A percentile compares a stretch with the other conserved stretches of the same genome.
These are phyloP conservation scores for Wickerhamiella bombiphila DNA, from an alignment of 805 yeast species.

Conservation along the genomic window DNA sequence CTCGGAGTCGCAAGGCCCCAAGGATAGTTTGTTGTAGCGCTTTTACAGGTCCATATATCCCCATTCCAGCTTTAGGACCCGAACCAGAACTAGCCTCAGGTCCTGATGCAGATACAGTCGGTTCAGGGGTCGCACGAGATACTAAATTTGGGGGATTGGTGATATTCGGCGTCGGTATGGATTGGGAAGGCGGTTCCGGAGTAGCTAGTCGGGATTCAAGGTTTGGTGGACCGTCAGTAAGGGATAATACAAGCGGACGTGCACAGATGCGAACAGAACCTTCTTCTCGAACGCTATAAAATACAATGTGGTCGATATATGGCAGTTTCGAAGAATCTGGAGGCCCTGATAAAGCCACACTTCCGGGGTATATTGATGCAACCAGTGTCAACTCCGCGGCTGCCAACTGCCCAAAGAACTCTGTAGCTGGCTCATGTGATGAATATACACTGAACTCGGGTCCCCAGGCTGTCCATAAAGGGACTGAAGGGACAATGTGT, in stretches of 20 bases:
- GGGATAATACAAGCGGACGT: conserved; percentile 7
- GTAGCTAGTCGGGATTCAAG: not conserved
- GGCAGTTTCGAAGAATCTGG: not conserved
- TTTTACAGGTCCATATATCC: not conserved
- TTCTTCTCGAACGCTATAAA: conserved; percentile 9
- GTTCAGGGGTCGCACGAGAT: not conserved
- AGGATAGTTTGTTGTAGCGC: conserved; percentile 21
- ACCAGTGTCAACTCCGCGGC: conserved; percentile 1
- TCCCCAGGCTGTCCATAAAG: conserved; percentile 13
- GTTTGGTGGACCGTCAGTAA: not conserved
- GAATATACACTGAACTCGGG: conserved; percentile 14
- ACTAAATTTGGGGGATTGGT: not conserved
- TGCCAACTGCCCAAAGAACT: conserved; percentile 13
- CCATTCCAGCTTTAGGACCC: not conserved
- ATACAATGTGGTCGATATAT: conserved; percentile 9
- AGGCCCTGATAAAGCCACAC: not conserved
- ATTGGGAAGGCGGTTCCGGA: too few species aligned
- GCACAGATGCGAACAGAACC: conserved; percentile 7
- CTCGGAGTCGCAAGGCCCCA: conserved; percentile 26
- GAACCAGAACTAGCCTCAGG: not conserved
- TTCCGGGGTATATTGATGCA: not conserved
- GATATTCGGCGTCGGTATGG: not conserved
- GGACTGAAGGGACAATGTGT: conserved; percentile 8
- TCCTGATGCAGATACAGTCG: not conserved
- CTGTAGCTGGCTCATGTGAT: conserved; percentile 2